A percentile compares a stretch with the other conserved stretches of the same genome.
Evolutionary conservation across 2,329 filamentous ascomycete genomes (phyloP).

Genomic region (Macroventuria anomochaeta): DNA sequence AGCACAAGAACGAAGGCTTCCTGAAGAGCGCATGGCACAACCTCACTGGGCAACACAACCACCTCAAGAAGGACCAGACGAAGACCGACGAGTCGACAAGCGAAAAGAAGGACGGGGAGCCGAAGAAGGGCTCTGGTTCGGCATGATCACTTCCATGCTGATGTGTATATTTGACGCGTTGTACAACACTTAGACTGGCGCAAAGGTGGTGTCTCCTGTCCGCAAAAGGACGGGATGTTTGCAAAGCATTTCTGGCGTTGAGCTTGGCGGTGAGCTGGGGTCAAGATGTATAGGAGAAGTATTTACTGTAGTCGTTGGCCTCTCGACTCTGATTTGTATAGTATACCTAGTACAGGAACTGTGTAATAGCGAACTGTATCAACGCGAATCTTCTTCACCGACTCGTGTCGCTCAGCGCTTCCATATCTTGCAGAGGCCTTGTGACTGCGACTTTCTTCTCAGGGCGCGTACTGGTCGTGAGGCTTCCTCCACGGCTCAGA

Average conservation of each 20-base stretch:
- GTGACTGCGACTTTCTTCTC: background rate
- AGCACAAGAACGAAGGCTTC: constrained; percentile 84
- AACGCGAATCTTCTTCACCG: background rate
- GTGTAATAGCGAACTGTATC: constrained; percentile 10
- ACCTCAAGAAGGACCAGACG: constrained; percentile 28
- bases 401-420: constrained; percentile 7
- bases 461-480: constrained; percentile 7
- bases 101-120: constrained; percentile 34
- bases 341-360: constrained; percentile 21
- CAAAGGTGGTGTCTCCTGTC: constrained; percentile 20
- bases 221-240: constrained; percentile 24
- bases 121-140: constrained; percentile 48
- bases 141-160: too few species aligned
- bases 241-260: constrained; percentile 44
- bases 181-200: constrained; percentile 26
- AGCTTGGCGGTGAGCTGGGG: too few species aligned
- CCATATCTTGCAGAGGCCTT: background rate
- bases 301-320: constrained; percentile 28
- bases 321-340: constrained; percentile 48
- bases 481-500: background rate
- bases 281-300: constrained; percentile 31
- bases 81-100: constrained; percentile 41
- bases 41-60: constrained; percentile 73
- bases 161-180: constrained; percentile 20
- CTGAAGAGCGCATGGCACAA: constrained; percentile 93